These are phyloP conservation scores for Paradendryphiella salina DNA, from an alignment of 2,329 filamentous ascomycete species.

Conservation along the genomic window DNA sequence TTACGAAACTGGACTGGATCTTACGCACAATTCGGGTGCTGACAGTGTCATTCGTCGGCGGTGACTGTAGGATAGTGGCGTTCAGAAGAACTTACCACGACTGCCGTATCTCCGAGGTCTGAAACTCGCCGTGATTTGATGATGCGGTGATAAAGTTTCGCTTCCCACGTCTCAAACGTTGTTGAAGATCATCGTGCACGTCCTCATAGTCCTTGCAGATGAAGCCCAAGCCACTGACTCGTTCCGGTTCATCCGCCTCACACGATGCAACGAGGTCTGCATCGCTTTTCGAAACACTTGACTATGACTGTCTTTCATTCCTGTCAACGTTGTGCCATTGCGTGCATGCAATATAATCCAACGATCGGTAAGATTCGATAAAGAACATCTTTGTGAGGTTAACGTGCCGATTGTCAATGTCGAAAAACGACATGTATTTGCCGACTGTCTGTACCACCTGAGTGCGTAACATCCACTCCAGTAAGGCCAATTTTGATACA, in stretches of 20 bases:
- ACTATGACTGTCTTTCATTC: neutral
- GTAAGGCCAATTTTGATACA: neutral
- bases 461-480: neutral
- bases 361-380: neutral
- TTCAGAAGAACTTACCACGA: conserved; percentile 2
- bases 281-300: conserved; percentile 7
- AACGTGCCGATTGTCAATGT: conserved; percentile 6
- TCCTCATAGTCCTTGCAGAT: conserved; percentile 7
- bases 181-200: conserved; percentile 15
- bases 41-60: conserved; percentile 23
- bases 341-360: neutral
- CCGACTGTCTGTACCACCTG: neutral
- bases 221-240: conserved; percentile 19
- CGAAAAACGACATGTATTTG: conserved; percentile 9
- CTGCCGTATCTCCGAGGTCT: conserved; percentile 7
- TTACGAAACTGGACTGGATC: conserved; percentile 16
- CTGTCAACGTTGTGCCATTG: conserved; percentile 3
- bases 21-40: conserved; percentile 16
- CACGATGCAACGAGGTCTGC: conserved; percentile 6
- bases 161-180: conserved; percentile 14
- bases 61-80: conserved; percentile 3
- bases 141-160: conserved; percentile 14
- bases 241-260: conserved; percentile 16
- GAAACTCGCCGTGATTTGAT: conserved; percentile 10
- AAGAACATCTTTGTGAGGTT: conserved; percentile 6